phyloP scores from a whole-genome alignment of 352 stramenopile species.

The Hyaloperonospora brassicae region DNA sequence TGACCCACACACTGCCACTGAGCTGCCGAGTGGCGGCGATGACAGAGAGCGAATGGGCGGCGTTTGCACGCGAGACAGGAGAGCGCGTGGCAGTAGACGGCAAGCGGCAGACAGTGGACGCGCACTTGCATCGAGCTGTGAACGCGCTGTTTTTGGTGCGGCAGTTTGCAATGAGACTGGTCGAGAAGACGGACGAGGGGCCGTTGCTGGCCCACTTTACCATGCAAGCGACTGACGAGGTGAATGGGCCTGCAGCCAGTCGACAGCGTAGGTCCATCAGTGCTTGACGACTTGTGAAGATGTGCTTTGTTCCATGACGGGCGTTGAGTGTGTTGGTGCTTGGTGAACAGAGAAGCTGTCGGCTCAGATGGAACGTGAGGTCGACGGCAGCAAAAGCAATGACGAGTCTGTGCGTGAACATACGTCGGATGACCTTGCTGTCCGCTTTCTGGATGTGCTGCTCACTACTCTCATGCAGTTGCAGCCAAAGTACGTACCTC shows the following conservation, averaged over 20 bases:
- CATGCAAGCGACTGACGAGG: constrained; percentile 14
- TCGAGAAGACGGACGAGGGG: constrained; percentile 58
- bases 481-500: constrained; percentile 39
- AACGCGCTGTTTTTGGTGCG: constrained; percentile 72
- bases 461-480: constrained; percentile 54
- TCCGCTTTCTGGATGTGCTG: constrained; percentile 59
- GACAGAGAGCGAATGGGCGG: constrained; percentile 39
- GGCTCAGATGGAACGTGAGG: constrained; percentile 26
- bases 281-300: too few relatives aligned
- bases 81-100: constrained; percentile 10
- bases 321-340: not conserved
- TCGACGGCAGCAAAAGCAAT: constrained; percentile 4
- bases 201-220: constrained; percentile 63
- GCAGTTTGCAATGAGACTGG: constrained; percentile 63
- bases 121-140: constrained; percentile 38
- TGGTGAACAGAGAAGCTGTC: constrained; percentile 14
- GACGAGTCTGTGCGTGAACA: constrained; percentile 10
- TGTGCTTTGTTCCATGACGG: not conserved
- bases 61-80: constrained; percentile 22
- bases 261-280: constrained; percentile 12
- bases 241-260: constrained; percentile 3
- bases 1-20: constrained; percentile 46
- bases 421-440: constrained; percentile 49
- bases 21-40: constrained; percentile 51
- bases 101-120: constrained; percentile 38